Conservation (phyloP, 2,329 filamentous ascomycete species). For the Xylariaceae sp. region DNA sequence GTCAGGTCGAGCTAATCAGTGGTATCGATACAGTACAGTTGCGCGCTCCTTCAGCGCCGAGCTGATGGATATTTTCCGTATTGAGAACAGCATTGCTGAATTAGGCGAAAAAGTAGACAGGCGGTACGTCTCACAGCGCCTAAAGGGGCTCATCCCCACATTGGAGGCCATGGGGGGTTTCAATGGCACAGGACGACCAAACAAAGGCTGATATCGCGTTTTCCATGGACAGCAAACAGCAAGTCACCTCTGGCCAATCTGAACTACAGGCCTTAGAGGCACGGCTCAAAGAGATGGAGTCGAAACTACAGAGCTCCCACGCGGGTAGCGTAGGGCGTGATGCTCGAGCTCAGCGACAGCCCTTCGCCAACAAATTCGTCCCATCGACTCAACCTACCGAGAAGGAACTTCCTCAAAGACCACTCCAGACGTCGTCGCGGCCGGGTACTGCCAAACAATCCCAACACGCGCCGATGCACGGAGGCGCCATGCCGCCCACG, state of each 20-base stretch:
- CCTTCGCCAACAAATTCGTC: slow-evolving; percentile 30
- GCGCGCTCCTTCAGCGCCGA: slow-evolving; percentile 82
- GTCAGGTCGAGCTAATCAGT: slow-evolving; percentile 19
- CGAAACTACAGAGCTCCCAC: slow-evolving; percentile 51
- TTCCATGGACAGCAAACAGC: slow-evolving; percentile 63
- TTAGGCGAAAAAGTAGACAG: slow-evolving; percentile 72
- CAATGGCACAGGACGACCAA: not conserved
- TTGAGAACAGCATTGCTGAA: slow-evolving; percentile 72
- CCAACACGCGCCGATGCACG: slow-evolving; percentile 48
- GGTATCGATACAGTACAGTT: slow-evolving; percentile 60
- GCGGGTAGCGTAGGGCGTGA: slow-evolving; percentile 9
- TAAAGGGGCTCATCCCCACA: not conserved
- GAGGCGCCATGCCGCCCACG: slow-evolving; percentile 57
- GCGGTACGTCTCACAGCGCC: slow-evolving; percentile 58
- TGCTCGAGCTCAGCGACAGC: slow-evolving; percentile 30
- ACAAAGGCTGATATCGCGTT: slow-evolving; percentile 10
- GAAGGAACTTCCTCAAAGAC: slow-evolving; percentile 31
- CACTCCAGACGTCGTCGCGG: slow-evolving; percentile 39
- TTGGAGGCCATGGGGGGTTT: not conserved
- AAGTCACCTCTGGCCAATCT: slow-evolving; percentile 66
- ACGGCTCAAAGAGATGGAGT: slow-evolving; percentile 78
- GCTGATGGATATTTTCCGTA: slow-evolving; percentile 82
- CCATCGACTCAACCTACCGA: slow-evolving; percentile 24
- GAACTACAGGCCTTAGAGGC: slow-evolving; percentile 85
- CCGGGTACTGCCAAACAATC: slow-evolving; percentile 50